phyloP scores from a whole-genome alignment of 2,329 filamentous ascomycete genomes.

The Tolypocladium tropicale region DNA sequence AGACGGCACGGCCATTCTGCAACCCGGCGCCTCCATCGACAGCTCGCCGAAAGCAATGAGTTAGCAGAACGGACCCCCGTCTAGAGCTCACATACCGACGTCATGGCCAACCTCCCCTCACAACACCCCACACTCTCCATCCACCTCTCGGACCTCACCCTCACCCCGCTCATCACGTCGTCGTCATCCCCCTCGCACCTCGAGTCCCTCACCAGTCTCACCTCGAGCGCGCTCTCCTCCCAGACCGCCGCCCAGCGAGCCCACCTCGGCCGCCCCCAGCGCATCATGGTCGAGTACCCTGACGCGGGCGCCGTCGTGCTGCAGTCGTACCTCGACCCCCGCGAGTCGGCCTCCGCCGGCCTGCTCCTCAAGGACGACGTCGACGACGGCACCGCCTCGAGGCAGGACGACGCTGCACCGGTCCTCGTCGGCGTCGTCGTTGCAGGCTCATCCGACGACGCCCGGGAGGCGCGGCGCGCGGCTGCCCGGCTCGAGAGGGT shows the following conservation, averaged over 20 bases:
- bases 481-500: slow-evolving; percentile 43
- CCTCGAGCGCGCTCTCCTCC: slow-evolving; percentile 40
- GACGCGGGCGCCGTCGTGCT: slow-evolving; percentile 30
- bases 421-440: slow-evolving; percentile 46
- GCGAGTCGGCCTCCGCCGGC: slow-evolving; percentile 9
- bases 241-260: slow-evolving; percentile 43
- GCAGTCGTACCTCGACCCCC: slow-evolving; percentile 35
- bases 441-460: slow-evolving; percentile 35
- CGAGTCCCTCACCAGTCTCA: slow-evolving; percentile 41
- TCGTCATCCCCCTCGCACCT: slow-evolving; percentile 32
- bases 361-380: slow-evolving; percentile 4
- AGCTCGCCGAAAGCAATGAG: background rate
- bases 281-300: slow-evolving; percentile 48
- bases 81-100: slow-evolving; percentile 4
- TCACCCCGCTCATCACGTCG: slow-evolving; percentile 48
- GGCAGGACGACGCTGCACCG: slow-evolving; percentile 30
- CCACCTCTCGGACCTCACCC: slow-evolving; percentile 46
- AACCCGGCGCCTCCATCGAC: background rate
- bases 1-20: background rate
- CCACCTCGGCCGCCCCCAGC: slow-evolving; percentile 41
- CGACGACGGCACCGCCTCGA: slow-evolving; percentile 7
- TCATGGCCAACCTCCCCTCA: slow-evolving; percentile 29
- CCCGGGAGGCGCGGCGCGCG: slow-evolving; percentile 40
- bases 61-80: background rate
- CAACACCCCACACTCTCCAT: slow-evolving; percentile 42